These are phyloP conservation scores for Hypoxylon sp. DNA, from an alignment of 2,329 filamentous ascomycete species.

Conservation along the genomic window DNA sequence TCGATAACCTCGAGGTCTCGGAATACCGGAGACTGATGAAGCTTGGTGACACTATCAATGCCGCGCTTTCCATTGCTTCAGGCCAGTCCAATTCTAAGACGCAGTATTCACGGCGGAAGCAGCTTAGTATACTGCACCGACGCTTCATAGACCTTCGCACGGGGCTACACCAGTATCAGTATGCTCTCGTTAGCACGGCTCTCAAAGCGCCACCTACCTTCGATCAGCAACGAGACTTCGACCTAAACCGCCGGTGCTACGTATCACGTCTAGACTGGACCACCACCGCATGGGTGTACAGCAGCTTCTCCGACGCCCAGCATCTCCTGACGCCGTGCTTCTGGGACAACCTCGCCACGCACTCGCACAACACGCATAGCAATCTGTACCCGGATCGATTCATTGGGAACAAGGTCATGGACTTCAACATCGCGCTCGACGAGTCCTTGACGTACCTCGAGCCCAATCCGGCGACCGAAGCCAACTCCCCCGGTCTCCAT, in stretches of 20 bases:
- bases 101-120: not conserved
- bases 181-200: constrained; percentile 2
- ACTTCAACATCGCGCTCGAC: constrained; percentile 7
- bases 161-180: constrained; percentile 18
- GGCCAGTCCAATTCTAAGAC: not conserved
- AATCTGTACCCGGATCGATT: not conserved
- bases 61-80: not conserved
- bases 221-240: not conserved
- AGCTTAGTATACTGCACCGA: not conserved
- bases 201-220: not conserved
- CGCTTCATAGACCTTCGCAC: not conserved
- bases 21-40: constrained; percentile 30
- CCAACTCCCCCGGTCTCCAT: not conserved
- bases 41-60: not conserved
- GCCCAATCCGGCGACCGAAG: not conserved
- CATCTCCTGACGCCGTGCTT: constrained; percentile 50
- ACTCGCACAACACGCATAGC: not conserved
- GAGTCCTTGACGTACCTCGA: not conserved
- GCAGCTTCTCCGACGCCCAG: constrained; percentile 38
- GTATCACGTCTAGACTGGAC: constrained; percentile 11
- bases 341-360: constrained; percentile 43
- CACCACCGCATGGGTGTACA: constrained; percentile 10
- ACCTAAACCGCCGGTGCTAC: constrained; percentile 37
- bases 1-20: constrained; percentile 37
- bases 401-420: not conserved